phyloP scores from a whole-genome alignment of 129 eudicot species.

The Dittrichia graveolens region DNA sequence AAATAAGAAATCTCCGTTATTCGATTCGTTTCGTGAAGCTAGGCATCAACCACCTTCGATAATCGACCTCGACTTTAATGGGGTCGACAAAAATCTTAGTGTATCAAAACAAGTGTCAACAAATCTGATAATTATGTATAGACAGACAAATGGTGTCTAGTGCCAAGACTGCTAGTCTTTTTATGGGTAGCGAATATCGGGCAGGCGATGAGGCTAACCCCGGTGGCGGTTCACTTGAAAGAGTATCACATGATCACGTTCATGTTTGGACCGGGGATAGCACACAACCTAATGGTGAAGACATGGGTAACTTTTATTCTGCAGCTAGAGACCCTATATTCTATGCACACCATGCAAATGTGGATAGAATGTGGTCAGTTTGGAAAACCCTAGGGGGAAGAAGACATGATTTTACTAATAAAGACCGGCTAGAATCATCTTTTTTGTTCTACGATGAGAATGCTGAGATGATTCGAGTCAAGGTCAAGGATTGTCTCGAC shows the following conservation, averaged over 20 bases:
- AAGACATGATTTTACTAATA: conserved; percentile 39
- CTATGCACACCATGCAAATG: conserved; percentile 55
- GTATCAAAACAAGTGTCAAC: conserved; percentile 33
- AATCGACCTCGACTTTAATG: conserved; percentile 49
- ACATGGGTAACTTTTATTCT: conserved; percentile 63
- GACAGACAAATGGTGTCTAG: conserved; percentile 53
- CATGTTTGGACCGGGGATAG: conserved; percentile 56
- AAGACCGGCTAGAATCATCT: conserved; percentile 45
- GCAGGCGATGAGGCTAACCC: conserved; percentile 49
- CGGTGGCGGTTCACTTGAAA: conserved; percentile 51
- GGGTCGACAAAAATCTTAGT: conserved; percentile 36
- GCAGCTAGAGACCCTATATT: conserved; percentile 60
- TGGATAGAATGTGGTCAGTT: conserved; percentile 59
- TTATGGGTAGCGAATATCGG: conserved; percentile 52
- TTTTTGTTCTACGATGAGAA: conserved; percentile 62
- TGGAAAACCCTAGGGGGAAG: conserved; percentile 51
- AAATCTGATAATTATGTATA: conserved; percentile 60
- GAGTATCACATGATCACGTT: conserved; percentile 49
- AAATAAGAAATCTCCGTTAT: conserved; percentile 43
- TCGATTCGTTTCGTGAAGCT: conserved; percentile 41
- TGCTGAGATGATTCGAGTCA: conserved; percentile 47
- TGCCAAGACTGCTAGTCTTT: conserved; percentile 40
- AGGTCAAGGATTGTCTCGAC: conserved; percentile 50
- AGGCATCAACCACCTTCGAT: conserved; percentile 42
- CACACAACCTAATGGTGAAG: conserved; percentile 43